Conservation (phyloP, 805 yeast genomes). For the Suhomyces sp. region DNA sequence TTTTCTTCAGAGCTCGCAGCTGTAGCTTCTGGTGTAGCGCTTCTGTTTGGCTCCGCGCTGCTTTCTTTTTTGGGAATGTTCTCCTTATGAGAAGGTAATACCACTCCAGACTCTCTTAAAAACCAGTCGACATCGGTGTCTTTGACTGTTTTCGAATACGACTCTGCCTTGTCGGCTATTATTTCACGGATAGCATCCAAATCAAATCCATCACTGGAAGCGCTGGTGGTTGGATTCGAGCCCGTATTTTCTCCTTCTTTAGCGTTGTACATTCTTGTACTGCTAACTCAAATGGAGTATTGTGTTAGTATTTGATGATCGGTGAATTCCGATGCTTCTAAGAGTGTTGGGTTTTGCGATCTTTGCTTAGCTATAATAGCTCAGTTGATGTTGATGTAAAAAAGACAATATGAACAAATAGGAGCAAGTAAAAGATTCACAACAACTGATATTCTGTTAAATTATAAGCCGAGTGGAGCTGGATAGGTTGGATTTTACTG, state of each 20-base stretch:
- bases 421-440: too few species aligned
- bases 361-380: neutral
- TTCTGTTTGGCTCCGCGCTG: neutral
- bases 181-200: conserved; percentile 21
- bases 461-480: neutral
- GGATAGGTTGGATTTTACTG: neutral
- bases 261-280: neutral
- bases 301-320: neutral
- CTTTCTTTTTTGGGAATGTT: neutral
- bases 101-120: conserved; percentile 35
- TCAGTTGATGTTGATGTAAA: too few species aligned
- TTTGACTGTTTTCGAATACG: conserved; percentile 29
- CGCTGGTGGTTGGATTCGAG: neutral
- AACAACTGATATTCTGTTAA: neutral
- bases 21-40: neutral
- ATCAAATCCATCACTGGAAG: conserved; percentile 10
- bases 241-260: neutral
- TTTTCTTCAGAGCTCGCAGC: neutral
- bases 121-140: conserved; percentile 53
- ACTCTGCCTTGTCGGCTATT: conserved; percentile 19
- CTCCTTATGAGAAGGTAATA: conserved; percentile 12
- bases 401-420: too few species aligned
- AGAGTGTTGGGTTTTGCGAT: neutral
- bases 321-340: neutral
- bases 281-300: neutral